These are phyloP conservation scores for Hymenoscyphus fraxineus DNA, from an alignment of 2,329 filamentous ascomycete genomes.

Conservation along the genomic window DNA sequence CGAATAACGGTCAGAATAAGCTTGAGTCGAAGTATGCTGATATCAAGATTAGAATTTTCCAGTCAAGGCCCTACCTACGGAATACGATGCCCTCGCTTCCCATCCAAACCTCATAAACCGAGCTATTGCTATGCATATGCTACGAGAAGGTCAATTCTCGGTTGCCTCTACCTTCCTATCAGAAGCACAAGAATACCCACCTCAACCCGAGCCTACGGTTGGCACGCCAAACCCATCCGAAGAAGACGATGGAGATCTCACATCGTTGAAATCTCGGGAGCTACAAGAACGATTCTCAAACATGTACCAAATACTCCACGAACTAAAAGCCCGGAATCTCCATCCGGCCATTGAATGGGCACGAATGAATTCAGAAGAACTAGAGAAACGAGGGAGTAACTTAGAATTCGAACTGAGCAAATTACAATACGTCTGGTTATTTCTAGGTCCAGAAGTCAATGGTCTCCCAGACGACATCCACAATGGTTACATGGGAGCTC, in stretches of 20 bases:
- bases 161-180: constrained; percentile 81
- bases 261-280: constrained; percentile 58
- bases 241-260: constrained; percentile 41
- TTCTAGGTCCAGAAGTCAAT: constrained; percentile 57
- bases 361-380: constrained; percentile 59
- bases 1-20: constrained; percentile 12
- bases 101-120: constrained; percentile 80
- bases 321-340: constrained; percentile 72
- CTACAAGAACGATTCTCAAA: constrained; percentile 78
- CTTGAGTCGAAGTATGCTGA: constrained; percentile 12
- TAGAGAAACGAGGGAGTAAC: constrained; percentile 83
- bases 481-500: constrained; percentile 60
- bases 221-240: constrained; percentile 33
- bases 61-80: constrained; percentile 64
- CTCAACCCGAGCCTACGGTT: constrained; percentile 36
- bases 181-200: constrained; percentile 56
- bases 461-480: constrained; percentile 51
- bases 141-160: constrained; percentile 88
- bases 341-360: constrained; percentile 87
- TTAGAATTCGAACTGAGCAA: constrained; percentile 92
- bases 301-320: constrained; percentile 86
- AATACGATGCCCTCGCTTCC: constrained; percentile 74
- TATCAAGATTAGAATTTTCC: constrained; percentile 30
- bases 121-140: constrained; percentile 92
- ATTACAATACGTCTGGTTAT: constrained; percentile 85